These are phyloP conservation scores for Achaetomiella virescens DNA, from an alignment of 495 filamentous ascomycete genomes.

Conservation along the genomic window DNA sequence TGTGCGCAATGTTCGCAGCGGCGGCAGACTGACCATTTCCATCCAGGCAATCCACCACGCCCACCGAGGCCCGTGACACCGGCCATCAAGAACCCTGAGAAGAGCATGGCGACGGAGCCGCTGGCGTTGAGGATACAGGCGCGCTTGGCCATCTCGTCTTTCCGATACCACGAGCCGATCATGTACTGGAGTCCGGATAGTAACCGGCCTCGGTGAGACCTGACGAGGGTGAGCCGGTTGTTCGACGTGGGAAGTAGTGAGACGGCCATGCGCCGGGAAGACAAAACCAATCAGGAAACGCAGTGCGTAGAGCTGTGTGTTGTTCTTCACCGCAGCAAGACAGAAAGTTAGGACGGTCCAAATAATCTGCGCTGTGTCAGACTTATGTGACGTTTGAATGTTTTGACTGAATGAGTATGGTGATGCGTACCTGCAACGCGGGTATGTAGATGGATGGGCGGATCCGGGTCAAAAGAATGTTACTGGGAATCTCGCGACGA, in stretches of 20 bases:
- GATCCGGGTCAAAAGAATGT: conserved; percentile 38
- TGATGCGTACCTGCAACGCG: conserved; percentile 40
- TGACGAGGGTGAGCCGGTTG: background rate
- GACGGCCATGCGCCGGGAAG: background rate
- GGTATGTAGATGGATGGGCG: conserved; percentile 57
- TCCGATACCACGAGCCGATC: conserved; percentile 51
- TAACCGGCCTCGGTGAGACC: conserved; percentile 38
- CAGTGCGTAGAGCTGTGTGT: conserved; percentile 48
- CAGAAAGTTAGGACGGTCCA: conserved; percentile 52
- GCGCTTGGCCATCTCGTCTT: conserved; percentile 51
- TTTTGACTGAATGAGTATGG: background rate
- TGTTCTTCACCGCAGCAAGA: conserved; percentile 40
- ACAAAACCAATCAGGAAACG: conserved; percentile 50
- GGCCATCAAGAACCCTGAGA: conserved; percentile 55
- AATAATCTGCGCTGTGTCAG: background rate
- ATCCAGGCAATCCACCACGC: conserved; percentile 38
- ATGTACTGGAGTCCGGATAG: conserved; percentile 45
- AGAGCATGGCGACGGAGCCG: conserved; percentile 48
- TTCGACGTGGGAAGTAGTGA: background rate
- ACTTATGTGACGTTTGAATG: background rate
- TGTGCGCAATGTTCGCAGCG: too few species aligned
- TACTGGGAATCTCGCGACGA: conserved; percentile 53
- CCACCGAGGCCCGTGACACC: conserved; percentile 53
- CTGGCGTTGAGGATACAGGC: conserved; percentile 59
- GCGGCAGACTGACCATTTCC: conserved; percentile 33